These are phyloP conservation scores for Candida schatavii DNA, from an alignment of 805 yeast species.

Conservation along the genomic window DNA sequence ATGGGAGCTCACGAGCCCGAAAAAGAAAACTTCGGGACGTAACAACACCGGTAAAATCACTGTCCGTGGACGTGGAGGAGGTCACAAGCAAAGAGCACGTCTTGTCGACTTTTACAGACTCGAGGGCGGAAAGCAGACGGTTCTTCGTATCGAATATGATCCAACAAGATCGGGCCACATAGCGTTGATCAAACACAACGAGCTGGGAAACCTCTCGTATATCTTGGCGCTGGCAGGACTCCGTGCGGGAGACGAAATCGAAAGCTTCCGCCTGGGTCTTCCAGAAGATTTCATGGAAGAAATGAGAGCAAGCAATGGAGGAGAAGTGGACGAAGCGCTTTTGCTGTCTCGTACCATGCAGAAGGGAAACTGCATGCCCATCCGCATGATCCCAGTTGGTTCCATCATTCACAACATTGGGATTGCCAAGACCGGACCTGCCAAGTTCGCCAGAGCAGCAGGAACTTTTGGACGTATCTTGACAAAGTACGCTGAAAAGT, in stretches of 20 bases:
- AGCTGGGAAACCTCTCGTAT: slow-evolving; percentile 64
- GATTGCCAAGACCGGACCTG: slow-evolving; percentile 65
- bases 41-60: slow-evolving; percentile 86
- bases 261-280: slow-evolving; percentile 84
- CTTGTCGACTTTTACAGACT: slow-evolving; percentile 72
- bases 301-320: slow-evolving; percentile 65
- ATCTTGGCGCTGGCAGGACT: slow-evolving; percentile 90
- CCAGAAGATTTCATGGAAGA: slow-evolving; percentile 70
- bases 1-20: slow-evolving; percentile 68
- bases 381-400: slow-evolving; percentile 92
- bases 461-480: slow-evolving; percentile 90
- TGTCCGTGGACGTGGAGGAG: slow-evolving; percentile 95
- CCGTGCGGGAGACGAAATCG: slow-evolving; percentile 88
- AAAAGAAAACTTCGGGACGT: slow-evolving; percentile 78
- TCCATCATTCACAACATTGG: slow-evolving; percentile 87
- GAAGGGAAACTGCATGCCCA: slow-evolving; percentile 92
- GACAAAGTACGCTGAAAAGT: slow-evolving; percentile 68
- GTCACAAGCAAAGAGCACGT: slow-evolving; percentile 85
- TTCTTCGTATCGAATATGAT: slow-evolving; percentile 88
- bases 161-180: slow-evolving; percentile 93
- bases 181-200: slow-evolving; percentile 71
- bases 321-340: slow-evolving; percentile 87
- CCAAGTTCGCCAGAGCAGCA: slow-evolving; percentile 88
- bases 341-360: slow-evolving; percentile 82
- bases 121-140: slow-evolving; percentile 70